Conservation (phyloP, 805 yeast species). For the Candida ovalis region DNA sequence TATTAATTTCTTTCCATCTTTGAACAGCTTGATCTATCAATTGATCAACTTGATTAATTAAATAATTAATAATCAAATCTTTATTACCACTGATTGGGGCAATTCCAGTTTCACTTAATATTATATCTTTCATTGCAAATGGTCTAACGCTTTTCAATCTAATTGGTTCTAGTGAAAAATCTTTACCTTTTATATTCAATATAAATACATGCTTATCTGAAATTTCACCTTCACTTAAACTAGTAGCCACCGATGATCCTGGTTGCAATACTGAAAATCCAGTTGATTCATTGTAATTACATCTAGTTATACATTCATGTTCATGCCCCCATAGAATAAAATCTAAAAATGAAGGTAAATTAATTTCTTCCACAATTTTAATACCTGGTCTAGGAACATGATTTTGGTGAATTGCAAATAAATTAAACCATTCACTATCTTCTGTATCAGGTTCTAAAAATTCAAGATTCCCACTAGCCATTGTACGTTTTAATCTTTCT, state of each 20-base stretch:
- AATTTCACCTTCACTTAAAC: constrained; percentile 81
- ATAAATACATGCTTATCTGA: constrained; percentile 71
- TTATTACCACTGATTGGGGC: constrained; percentile 59
- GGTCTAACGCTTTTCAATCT: constrained; percentile 74
- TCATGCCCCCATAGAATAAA: constrained; percentile 97
- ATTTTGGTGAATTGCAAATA: constrained; percentile 89
- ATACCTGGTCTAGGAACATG: constrained; percentile 79
- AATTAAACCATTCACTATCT: constrained; percentile 71
- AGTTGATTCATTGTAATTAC: constrained; percentile 52
- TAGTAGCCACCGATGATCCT: constrained; percentile 92
- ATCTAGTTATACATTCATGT: constrained; percentile 83
- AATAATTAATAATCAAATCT: constrained; percentile 54
- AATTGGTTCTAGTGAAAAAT: constrained; percentile 56
- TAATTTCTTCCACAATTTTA: constrained; percentile 78
- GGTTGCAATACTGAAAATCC: constrained; percentile 84
- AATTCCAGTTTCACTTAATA: constrained; percentile 50
- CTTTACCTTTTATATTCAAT: constrained; percentile 55
- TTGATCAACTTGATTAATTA: constrained; percentile 60
- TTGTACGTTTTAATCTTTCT: constrained; percentile 78
- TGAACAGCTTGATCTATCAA: constrained; percentile 58
- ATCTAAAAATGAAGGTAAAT: constrained; percentile 78
- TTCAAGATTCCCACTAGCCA: constrained; percentile 73
- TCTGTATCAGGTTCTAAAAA: constrained; percentile 63
- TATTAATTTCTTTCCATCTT: constrained; percentile 39
- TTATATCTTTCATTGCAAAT: constrained; percentile 66